Conservation (phyloP, 176 grass and related monocot genomes). For the Avena eriantha region DNA sequence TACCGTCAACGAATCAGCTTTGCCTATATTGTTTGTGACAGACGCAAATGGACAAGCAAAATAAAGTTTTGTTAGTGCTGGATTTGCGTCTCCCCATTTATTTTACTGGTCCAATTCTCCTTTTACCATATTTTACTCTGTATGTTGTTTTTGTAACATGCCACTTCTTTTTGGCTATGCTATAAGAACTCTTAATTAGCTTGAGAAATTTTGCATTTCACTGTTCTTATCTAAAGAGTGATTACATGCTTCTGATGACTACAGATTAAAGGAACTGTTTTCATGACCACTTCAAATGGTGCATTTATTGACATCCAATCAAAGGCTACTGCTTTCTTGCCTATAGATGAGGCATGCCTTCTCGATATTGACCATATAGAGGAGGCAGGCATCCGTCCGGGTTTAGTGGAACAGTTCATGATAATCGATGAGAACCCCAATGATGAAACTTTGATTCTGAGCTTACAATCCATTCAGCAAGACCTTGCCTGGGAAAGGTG, state of each 20-base stretch:
- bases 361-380: slow-evolving; percentile 69
- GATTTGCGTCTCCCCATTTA: neutral
- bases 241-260: slow-evolving; percentile 30
- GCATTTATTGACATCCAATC: slow-evolving; percentile 84
- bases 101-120: neutral
- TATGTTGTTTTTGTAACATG: too few species aligned
- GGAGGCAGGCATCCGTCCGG: slow-evolving; percentile 81
- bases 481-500: slow-evolving; percentile 95
- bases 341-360: slow-evolving; percentile 80
- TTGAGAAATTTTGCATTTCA: neutral
- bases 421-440: slow-evolving; percentile 74
- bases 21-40: neutral
- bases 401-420: slow-evolving; percentile 81
- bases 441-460: slow-evolving; percentile 86
- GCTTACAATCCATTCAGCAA: slow-evolving; percentile 78
- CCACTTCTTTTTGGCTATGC: too few species aligned
- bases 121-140: neutral
- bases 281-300: slow-evolving; percentile 68
- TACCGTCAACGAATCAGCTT: slow-evolving; percentile 10
- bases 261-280: slow-evolving; percentile 89
- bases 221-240: slow-evolving; percentile 27
- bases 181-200: slow-evolving; percentile 3
- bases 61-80: neutral
- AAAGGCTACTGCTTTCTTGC: slow-evolving; percentile 83
- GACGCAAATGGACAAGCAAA: neutral